These are phyloP conservation scores for Pseudocercospora pini-densiflorae DNA, from an alignment of 2,329 filamentous ascomycete genomes.

Conservation along the genomic window DNA sequence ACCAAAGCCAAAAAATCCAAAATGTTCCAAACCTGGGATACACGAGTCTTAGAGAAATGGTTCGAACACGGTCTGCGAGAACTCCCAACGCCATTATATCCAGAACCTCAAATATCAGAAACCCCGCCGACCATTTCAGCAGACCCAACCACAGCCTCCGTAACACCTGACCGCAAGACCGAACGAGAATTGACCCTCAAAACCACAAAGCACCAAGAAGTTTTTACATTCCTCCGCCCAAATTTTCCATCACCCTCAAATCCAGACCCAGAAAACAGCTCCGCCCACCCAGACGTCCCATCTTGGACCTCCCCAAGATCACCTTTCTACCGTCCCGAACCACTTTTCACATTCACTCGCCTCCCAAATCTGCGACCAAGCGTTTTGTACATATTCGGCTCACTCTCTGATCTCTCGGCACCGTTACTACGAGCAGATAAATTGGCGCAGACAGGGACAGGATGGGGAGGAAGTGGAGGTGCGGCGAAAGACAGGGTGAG, in stretches of 20 bases:
- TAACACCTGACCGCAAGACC: constrained; percentile 25
- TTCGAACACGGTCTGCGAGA: constrained; percentile 72
- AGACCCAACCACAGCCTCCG: constrained; percentile 31
- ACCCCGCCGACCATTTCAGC: constrained; percentile 34
- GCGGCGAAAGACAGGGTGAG: constrained; percentile 67
- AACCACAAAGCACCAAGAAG: constrained; percentile 87
- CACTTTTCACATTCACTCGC: constrained; percentile 58
- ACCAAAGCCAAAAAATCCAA: constrained; percentile 68
- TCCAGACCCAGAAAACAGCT: too few relatives aligned
- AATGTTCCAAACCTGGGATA: constrained; percentile 85
- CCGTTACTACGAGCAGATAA: constrained; percentile 61
- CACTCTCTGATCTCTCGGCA: constrained; percentile 55
- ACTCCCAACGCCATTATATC: constrained; percentile 56
- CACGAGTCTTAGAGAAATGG: constrained; percentile 76
- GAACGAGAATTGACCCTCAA: constrained; percentile 65
- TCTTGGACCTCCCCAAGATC: constrained; percentile 32
- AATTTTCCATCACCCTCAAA: too few relatives aligned
- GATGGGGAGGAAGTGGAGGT: constrained; percentile 70
- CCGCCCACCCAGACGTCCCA: constrained; percentile 49
- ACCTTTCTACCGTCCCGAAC: constrained; percentile 72
- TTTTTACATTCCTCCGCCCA: constrained; percentile 69
- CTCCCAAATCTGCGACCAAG: constrained; percentile 67
- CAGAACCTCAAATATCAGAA: constrained; percentile 12
- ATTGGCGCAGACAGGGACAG: constrained; percentile 66
- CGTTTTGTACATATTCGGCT: constrained; percentile 30